Base-by-base conservation (phyloP, 176 grass and related monocot species). In the Rhynchospora breviuscula region DNA sequence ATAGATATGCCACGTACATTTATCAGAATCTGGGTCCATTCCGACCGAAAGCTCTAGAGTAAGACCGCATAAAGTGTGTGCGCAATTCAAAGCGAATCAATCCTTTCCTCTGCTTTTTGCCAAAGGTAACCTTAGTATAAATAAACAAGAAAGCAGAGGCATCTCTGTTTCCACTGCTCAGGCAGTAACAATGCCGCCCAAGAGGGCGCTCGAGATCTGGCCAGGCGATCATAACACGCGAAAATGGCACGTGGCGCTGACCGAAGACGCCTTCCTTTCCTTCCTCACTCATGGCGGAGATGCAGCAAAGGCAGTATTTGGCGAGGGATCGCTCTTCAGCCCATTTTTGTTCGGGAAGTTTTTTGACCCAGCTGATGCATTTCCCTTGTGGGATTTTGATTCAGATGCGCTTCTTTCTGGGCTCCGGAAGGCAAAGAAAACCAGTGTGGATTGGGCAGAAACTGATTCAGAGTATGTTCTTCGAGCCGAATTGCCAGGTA, bases 361-460 rank as follows among this genome's bases (percentile, higher is more conserved):
- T 91, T 98, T 98, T 54, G 93, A 98, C 87, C 96, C 96, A 14
- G 92, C 89, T 22, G 93, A 98, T 67, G 89, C 92, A 3, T 98
- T 98, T 75, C 95, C 96, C 17, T 74, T 98, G n/a, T 98, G 93
- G 96, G 96, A 98, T 43, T 89, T 98, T 29, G 93, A 98, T 54
- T 72, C 91, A 1, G 96, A 95, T 13, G 88, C 78, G 67, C 69
- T 98, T 3, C 93, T 95, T 79, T 59, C 91, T 0, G 78, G 79
- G 63, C 86, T 93, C 18, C 81, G 91, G 10, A 87, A 83, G 2
- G 84, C 61, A 10, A 80, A 79, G 58, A 84, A 87, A 72, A 89
- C 84, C 43, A 58, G 82, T 63, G 91, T 98, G 44, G 86, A 95
- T 40, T 93, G 93, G 96, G 64, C 22, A 11, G 96, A 95, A 79